Conservation (phyloP, 176 grass and related monocot genomes). For the Dendrocalamus sinicus region DNA sequence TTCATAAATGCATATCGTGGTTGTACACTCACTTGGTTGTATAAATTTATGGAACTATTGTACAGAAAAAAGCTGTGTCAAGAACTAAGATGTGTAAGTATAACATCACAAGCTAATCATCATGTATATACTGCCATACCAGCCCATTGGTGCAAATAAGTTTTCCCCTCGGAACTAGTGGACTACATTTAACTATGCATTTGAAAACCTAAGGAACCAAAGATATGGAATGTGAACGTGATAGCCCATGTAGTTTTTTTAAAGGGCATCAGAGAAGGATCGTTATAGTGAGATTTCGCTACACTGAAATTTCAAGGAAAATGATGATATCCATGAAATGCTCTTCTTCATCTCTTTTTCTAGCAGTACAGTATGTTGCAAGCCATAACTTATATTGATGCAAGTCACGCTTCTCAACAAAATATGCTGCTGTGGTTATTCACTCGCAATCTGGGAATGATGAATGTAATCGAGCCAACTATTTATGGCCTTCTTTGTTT, state of each 20-base stretch:
- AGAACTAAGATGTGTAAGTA: conserved; percentile 1
- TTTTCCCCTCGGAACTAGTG: neutral
- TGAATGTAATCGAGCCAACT: neutral
- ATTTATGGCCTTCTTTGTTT: neutral
- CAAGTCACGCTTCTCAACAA: neutral
- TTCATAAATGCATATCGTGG: neutral
- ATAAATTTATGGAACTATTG: neutral
- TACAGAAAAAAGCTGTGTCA: neutral
- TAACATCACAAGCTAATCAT: conserved; percentile 3
- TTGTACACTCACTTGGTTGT: neutral
- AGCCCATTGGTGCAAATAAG: conserved; percentile 19
- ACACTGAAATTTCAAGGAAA: neutral
- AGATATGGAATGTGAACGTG: neutral
- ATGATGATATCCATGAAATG: conserved; percentile 12
- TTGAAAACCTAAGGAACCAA: neutral
- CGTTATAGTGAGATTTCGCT: neutral
- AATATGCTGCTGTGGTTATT: conserved; percentile 11
- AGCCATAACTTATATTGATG: neutral
- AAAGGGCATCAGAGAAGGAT: neutral
- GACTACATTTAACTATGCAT: neutral
- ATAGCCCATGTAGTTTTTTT: neutral
- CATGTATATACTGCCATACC: neutral
- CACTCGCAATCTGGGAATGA: conserved; percentile 1
- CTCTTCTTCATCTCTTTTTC: conserved; percentile 1
- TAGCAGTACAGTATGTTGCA: neutral